These are phyloP conservation scores for Russula brevipes DNA, from an alignment of 768 basidiomycete genomes.

Conservation along the genomic window DNA sequence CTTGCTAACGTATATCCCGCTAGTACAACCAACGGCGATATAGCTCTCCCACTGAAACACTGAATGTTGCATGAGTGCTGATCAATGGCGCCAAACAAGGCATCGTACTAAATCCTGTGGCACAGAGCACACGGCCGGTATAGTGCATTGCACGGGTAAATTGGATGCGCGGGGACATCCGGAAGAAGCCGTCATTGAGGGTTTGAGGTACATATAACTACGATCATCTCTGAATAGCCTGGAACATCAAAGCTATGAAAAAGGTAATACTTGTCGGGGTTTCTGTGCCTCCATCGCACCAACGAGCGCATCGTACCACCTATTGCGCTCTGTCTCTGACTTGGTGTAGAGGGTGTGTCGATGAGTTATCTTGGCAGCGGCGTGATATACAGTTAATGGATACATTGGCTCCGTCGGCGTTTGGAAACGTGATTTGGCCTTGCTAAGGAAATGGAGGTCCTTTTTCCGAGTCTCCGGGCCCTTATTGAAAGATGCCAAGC, in stretches of 20 bases:
- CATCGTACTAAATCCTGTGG: neutral
- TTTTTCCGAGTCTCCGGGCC: neutral
- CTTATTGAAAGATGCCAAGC: neutral
- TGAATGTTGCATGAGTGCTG: neutral
- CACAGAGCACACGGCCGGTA: neutral
- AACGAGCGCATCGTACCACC: neutral
- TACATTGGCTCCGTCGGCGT: neutral
- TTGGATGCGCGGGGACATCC: neutral
- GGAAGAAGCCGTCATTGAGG: neutral
- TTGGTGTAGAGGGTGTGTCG: neutral
- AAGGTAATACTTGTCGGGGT: slow-evolving; percentile 39
- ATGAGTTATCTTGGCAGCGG: neutral
- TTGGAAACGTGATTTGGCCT: neutral
- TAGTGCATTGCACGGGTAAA: neutral
- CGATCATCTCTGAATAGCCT: neutral
- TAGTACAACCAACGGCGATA: neutral
- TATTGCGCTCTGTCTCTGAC: neutral
- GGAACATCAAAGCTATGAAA: neutral
- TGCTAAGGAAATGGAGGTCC: neutral
- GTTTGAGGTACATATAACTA: neutral
- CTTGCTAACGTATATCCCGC: neutral
- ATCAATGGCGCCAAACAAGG: neutral
- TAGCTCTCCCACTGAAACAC: neutral
- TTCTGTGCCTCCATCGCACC: neutral
- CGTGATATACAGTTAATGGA: neutral